Evolutionary conservation across 305 asterid species (phyloP), one percentile per base, ranked within the genome.

Genomic region (Fraxinus velutina): DNA sequence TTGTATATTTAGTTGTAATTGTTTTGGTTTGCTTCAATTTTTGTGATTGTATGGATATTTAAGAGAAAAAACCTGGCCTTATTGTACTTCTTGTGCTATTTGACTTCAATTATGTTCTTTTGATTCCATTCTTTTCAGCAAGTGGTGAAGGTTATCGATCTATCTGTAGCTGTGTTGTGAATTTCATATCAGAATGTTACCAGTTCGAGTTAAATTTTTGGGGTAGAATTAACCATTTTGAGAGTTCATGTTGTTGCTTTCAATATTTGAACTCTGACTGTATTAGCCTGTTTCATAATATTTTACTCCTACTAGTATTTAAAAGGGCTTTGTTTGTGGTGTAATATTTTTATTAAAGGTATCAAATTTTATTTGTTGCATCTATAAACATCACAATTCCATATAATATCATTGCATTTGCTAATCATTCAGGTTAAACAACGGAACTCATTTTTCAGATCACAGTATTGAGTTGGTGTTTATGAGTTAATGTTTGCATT

Each of bases 61-160:
- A 13, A 17, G 30, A 73, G 39, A 60, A 44, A 62, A 15, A 29
- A 76, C 34, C n/a, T 82, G 78, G 29, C 80, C 68, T 47, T 29
- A 33, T 52, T 52, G 27, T 7, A 2, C 39, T 55, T 24, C 30
- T 60, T 60, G 2, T 60, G 30, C 70, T 5, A 33, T 79, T 80
- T 81, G 78, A 80, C 80, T 80, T 64, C 66, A 64, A 66, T 78
- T 73, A 77, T 78, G 75, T 80, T 74, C 79, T 81, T 75, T 76
- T 42, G 68, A 70, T 79, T 80, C 30, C 70, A 60, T 2, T 5
- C 21, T 71, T 5, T 32, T 36, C 3, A 32, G 22, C 8, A 19
- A 60, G 30, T 19, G 68, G 3, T 57, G 68, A 17, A 57, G 29
- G 12, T 60, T 60, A 22, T 60, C 29, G 22, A 21, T 60, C 8